Percentiles rank a stretch among this genome's conserved stretches.
Evolutionary conservation across 192 early-diverging fungal species (phyloP).

Genomic region (Globomyces pollinis-pini): DNA sequence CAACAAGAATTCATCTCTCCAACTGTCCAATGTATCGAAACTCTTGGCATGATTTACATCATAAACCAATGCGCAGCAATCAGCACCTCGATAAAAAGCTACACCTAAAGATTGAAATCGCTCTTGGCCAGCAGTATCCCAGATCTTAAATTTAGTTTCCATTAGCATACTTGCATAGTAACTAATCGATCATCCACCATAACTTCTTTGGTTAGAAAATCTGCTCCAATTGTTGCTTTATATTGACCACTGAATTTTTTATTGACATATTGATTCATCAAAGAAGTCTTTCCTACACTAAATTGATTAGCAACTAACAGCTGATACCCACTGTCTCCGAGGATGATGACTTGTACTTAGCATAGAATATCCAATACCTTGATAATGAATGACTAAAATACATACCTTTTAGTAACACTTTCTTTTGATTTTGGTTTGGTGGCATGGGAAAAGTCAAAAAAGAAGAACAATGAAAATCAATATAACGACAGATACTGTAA

Average conservation of each 20-base stretch:
- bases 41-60: slow-evolving; percentile 92
- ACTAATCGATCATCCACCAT: slow-evolving; percentile 83
- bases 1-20: slow-evolving; percentile 97
- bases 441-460: too few species aligned
- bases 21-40: slow-evolving; percentile 94
- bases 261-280: slow-evolving; percentile 99
- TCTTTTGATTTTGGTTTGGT: too few species aligned
- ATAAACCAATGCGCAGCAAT: slow-evolving; percentile 96
- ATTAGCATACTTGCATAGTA: slow-evolving; percentile 79
- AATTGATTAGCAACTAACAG: slow-evolving; percentile 31
- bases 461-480: too few species aligned
- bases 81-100: slow-evolving; percentile 97
- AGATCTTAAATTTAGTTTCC: slow-evolving; percentile 53
- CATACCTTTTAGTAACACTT: not conserved
- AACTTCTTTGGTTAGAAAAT: slow-evolving; percentile 98
- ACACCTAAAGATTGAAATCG: slow-evolving; percentile 97
- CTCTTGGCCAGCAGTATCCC: slow-evolving; percentile 99
- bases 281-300: slow-evolving; percentile 87
- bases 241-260: slow-evolving; percentile 95
- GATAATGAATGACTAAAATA: too few species aligned
- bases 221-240: slow-evolving; percentile 98
- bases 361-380: too few species aligned
- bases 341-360: not conserved
- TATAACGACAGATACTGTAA: too few species aligned
- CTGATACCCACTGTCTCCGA: slow-evolving; percentile 82